Evolutionary conservation across 352 stramenopile species (phyloP), one percentile per base, ranked within the genome.

Genomic region (Phytophthora tubulina): DNA sequence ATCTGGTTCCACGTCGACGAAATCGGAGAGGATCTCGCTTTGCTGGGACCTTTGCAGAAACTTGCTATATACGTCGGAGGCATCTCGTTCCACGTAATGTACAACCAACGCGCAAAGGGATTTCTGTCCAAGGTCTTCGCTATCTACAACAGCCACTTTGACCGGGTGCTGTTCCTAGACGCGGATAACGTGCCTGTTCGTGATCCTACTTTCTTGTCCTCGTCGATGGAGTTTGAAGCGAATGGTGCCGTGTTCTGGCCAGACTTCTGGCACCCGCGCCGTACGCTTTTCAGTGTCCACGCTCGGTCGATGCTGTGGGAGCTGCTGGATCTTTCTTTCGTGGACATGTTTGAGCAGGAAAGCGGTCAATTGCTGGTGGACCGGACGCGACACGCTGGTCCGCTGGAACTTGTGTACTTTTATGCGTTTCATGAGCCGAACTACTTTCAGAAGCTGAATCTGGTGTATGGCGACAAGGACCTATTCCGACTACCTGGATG

Each of bases 281-380:
- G 76, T 52, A 78, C 79, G 6, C 79, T 87, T 11, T 86, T 85
- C 56, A 89, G 86, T 61, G 57, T 89, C 21, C 74, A 89, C 52
- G 67, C 65, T 21, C 38, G 62, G 17, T 84, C 75, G 48, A 68
- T 86, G 36, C 35, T 89, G 5, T 89, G 79, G 81, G 72, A 84
- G 44, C 53, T 86, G 31, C 55, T 89, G 2, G 73, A 64, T n/a
- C 31, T 76, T 10, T 38, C 66, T 2, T 81, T 79, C 35, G 69
- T 82, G 9, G 62, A 83, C 67, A 82, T 82, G 79, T 88, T 86
- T 56, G 81, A 89, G 70, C 81, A 89, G 68, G 79, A 89, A 46
- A 84, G 79, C 38, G 77, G 81, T 1, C 79, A 89, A 54, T 17
- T 89, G 31, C 36, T 86, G 13, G 59, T 89, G 17, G 70, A 84